Conservation (phyloP, 306 rosid species). For the Casuarina equisetifolia region DNA sequence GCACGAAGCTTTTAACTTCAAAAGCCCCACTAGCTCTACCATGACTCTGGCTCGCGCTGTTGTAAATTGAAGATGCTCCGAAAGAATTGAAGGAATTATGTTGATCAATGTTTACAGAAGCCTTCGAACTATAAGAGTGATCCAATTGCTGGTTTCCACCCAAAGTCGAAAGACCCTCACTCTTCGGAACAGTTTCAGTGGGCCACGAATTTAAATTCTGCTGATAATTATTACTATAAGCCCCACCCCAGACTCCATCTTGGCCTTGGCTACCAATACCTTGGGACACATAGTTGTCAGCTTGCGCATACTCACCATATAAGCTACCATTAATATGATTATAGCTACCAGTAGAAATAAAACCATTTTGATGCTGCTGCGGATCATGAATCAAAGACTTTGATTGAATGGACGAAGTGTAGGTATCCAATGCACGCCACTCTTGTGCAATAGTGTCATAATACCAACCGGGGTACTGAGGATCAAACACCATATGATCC, state of each 20-base stretch:
- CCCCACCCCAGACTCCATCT: constrained; percentile 50
- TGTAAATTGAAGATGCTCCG: constrained; percentile 49
- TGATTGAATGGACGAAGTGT: constrained; percentile 49
- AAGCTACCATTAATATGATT: constrained; percentile 33
- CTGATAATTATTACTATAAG: constrained; percentile 39
- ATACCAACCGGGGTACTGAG: constrained; percentile 81
- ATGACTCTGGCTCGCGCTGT: constrained; percentile 47
- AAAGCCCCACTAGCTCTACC: constrained; percentile 49
- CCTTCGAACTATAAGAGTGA: constrained; percentile 47
- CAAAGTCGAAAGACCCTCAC: constrained; percentile 31
- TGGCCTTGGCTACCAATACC: constrained; percentile 41
- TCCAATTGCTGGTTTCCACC: constrained; percentile 48
- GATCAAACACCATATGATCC: constrained; percentile 76
- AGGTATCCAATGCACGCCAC: constrained; percentile 69
- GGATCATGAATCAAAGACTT: constrained; percentile 37
- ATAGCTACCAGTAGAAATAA: constrained; percentile 31
- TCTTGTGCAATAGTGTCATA: constrained; percentile 67
- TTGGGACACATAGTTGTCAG: constrained; percentile 41
- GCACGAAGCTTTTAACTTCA: constrained; percentile 42
- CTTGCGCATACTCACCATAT: constrained; percentile 39
- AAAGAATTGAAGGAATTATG: constrained; percentile 47
- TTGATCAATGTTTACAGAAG: constrained; percentile 44
- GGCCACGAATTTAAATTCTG: constrained; percentile 46
- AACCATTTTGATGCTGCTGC: constrained; percentile 48
- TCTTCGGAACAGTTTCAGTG: constrained; percentile 29